Conservation (phyloP, 495 filamentous ascomycete genomes). For the Endocarpon pusillum region DNA sequence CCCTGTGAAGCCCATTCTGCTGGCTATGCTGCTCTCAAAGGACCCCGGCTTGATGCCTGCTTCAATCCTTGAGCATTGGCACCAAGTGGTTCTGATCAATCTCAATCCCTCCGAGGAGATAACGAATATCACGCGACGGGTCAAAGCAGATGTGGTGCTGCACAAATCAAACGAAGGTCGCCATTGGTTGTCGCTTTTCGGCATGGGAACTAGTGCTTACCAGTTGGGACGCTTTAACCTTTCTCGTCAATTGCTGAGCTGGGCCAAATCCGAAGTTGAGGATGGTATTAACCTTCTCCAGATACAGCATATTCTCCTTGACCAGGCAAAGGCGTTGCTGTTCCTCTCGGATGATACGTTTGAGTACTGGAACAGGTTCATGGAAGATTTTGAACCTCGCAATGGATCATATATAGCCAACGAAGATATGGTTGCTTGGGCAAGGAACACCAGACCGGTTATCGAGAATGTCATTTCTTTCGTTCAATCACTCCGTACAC, state of each 20-base stretch:
- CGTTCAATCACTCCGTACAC: constrained; percentile 5
- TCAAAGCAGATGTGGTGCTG: constrained; percentile 7
- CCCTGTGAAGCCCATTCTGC: constrained; percentile 6
- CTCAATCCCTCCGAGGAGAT: constrained; percentile 5
- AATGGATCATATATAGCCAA: not conserved
- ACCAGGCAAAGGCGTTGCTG: constrained; percentile 7
- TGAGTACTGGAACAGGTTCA: constrained; percentile 5
- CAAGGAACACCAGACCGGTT: constrained; percentile 4
- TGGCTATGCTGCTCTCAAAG: constrained; percentile 3
- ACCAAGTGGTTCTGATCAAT: constrained; percentile 4
- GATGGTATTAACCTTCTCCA: not conserved
- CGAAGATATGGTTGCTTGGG: not conserved
- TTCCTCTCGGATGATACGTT: constrained; percentile 6
- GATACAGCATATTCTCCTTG: constrained; percentile 4
- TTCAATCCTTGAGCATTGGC: constrained; percentile 5
- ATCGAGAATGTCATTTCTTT: constrained; percentile 9
- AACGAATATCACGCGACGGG: constrained; percentile 7
- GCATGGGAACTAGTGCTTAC: not conserved
- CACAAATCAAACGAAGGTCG: constrained; percentile 8
- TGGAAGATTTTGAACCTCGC: constrained; percentile 2
- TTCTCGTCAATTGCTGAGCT: not conserved
- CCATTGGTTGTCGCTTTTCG: constrained; percentile 14
- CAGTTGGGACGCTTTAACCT: not conserved
- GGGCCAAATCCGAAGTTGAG: not conserved
- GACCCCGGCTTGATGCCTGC: constrained; percentile 6